Evolutionary conservation across 169 alveolate genomes (phyloP).

Genomic region (Besnoitia besnoiti): DNA sequence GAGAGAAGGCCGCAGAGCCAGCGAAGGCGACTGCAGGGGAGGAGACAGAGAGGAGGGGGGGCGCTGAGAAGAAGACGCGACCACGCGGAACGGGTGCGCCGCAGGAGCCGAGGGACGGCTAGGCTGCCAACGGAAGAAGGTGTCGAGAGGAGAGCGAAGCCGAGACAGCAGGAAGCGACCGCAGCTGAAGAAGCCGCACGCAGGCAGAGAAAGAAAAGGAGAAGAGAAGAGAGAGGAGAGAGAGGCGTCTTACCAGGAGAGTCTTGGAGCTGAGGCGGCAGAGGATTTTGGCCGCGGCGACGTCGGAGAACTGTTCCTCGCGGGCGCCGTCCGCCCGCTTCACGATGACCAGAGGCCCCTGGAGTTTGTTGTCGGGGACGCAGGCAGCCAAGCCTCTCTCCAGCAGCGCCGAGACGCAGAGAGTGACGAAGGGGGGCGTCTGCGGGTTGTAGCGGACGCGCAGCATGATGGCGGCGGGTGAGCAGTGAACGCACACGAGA

Average conservation of each 20-base stretch:
- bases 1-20: neutral
- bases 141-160: neutral
- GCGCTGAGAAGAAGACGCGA: neutral
- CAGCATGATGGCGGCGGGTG: neutral
- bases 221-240: neutral
- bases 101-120: neutral
- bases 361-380: slow-evolving; percentile 5
- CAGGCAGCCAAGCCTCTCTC: slow-evolving; percentile 5
- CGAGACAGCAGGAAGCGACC: neutral
- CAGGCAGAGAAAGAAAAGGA: neutral
- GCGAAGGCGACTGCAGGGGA: neutral
- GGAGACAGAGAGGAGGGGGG: neutral
- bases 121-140: neutral
- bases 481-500: no score
- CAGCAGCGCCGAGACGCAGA: slow-evolving; percentile 9
- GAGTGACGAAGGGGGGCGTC: neutral
- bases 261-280: neutral
- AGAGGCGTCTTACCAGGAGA: neutral
- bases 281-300: slow-evolving; percentile 6
- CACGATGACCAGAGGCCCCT: neutral
- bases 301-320: neutral
- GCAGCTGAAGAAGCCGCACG: neutral
- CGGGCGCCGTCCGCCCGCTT: neutral
- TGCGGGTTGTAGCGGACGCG: slow-evolving; percentile 1
- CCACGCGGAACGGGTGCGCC: neutral